Base-by-base conservation (phyloP, 495 filamentous ascomycete genomes). In the Xylaria palmicola region DNA sequence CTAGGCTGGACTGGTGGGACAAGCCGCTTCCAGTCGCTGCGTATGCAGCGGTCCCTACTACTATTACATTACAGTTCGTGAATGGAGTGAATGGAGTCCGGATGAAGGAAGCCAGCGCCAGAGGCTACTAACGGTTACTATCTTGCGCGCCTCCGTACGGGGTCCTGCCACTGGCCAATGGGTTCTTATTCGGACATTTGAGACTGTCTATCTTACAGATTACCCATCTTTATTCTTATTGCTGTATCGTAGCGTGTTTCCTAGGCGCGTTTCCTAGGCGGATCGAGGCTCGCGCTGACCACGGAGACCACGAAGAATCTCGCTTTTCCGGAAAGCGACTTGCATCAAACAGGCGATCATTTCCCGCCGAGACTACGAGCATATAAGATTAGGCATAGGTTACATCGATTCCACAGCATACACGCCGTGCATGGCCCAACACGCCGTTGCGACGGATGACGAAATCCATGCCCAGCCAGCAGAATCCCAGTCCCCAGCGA, bases 181-280 rank as follows among this genome's bases (percentile, higher is more conserved):
- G 68, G 44, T 60, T 65, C 54, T 72, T 54, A 63, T 59, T 72
- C 69, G 69, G 69, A 69, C 65, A 72, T 72, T 69, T 67, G 59
- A 60, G 49, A 63, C 61, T 62, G 65, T 62, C 66, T 61, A 48
- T 58, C 51, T 39, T 54, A 24, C 51, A 63, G 59, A 57, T 43
- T 37, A 61, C 50, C 50, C 68, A 67, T 71, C 61, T 65, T 56
- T 67, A 59, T 62, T 62, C 64, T 62, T 64, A 58, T 17, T 47
- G 39, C 48, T 41, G 17, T 24, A 37, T n/a, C n/a, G n/a, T n/a
- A n/a, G n/a, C n/a, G n/a, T n/a, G n/a, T n/a, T n/a, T n/a, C n/a
- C n/a, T n/a, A n/a, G n/a, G n/a, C n/a, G n/a, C n/a, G 43, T 39
- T 49, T 32, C 43, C 55, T 56, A 29, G 37, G 53, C 7, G 8